Evolutionary conservation across 176 grass and related monocot genomes (phyloP), one percentile per base, ranked within the genome.

Genomic region (Paspalum vaginatum): DNA sequence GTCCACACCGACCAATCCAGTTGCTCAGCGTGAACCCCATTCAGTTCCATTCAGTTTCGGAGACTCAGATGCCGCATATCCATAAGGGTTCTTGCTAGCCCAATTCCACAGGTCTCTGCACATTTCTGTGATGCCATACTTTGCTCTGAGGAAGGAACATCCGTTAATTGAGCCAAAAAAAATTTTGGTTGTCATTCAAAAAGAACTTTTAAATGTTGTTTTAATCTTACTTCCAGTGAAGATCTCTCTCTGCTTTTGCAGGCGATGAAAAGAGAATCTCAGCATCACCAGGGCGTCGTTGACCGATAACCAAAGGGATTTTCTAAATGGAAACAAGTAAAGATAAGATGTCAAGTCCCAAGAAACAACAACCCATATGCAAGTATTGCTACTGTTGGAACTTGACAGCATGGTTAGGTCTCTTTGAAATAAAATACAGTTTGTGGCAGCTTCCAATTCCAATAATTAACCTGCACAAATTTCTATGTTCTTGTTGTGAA

Each of bases 91-190:
- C 78, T 97, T 97, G 81, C 93, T 91, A 76, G 85, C 90, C 93
- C 93, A 93, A 62, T 97, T 97, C 93, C 93, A 97, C 20, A 91
- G 91, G 79, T 97, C 93, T 75, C 88, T 72, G 69, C 93, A 97
- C 91, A 97, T 97, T 67, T 97, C 91, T 82, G 83, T 20, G 32
- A 97, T 97, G 39, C 91, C 83, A 59, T 93, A 97, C 60, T 93
- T 93, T 20, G 91, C 86, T 83, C 93, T 97, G 80, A 41, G 83
- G 24, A 88, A 41, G 75, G 73, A 91, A 61, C n/a, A 53, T 16
- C 42, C 11, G 27, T 45, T 70, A 61, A 64, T 12, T 66, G 41
- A 15, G 13, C 43, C 47, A 67, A 59, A 72, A 49, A 8, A 2
- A 2, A 2, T 32, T 32, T 32, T 77, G 32, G 18, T 55, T 68